A percentile compares a stretch with the other conserved stretches of the same genome.
Evolutionary conservation across 805 yeast species (phyloP).

Genomic region (Candida gorgasii): DNA sequence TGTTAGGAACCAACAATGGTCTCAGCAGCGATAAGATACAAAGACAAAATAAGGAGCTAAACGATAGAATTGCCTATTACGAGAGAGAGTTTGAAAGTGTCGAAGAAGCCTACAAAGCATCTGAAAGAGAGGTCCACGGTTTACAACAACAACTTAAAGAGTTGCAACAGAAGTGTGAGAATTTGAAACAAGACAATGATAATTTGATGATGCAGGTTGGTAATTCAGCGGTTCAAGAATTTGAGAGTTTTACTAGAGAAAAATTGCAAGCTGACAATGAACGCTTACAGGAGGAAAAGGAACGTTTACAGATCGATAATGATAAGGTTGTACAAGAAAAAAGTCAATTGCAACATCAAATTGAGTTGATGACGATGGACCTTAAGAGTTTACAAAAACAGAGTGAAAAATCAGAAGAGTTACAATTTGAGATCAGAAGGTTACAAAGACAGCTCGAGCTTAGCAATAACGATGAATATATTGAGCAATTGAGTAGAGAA

Average conservation of each 20-base stretch:
- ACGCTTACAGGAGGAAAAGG: constrained; percentile 14
- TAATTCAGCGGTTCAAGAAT: constrained; percentile 23
- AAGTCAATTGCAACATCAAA: constrained; percentile 21
- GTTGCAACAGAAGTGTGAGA: constrained; percentile 20
- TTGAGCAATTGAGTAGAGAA: constrained; percentile 12
- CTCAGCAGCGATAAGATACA: constrained; percentile 16
- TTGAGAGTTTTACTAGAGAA: constrained; percentile 22
- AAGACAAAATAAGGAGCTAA: constrained; percentile 22
- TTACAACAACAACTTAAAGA: constrained; percentile 19
- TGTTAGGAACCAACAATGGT: constrained; percentile 17
- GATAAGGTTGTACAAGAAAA: not conserved
- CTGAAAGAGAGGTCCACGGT: constrained; percentile 25
- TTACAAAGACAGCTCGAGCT: constrained; percentile 15
- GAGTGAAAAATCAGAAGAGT: constrained; percentile 24
- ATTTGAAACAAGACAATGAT: constrained; percentile 31
- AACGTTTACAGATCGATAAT: constrained; percentile 13
- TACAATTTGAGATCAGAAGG: constrained; percentile 12
- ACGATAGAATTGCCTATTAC: constrained; percentile 27
- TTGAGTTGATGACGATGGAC: constrained; percentile 37
- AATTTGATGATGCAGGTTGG: constrained; percentile 21
- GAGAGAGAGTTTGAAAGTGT: constrained; percentile 28
- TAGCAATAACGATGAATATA: constrained; percentile 8
- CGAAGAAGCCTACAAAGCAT: constrained; percentile 24
- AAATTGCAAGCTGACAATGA: constrained; percentile 25
- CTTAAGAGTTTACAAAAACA: constrained; percentile 36